Base-by-base conservation (phyloP, 495 filamentous ascomycete species). In the Hypoxylon subgilvum region DNA sequence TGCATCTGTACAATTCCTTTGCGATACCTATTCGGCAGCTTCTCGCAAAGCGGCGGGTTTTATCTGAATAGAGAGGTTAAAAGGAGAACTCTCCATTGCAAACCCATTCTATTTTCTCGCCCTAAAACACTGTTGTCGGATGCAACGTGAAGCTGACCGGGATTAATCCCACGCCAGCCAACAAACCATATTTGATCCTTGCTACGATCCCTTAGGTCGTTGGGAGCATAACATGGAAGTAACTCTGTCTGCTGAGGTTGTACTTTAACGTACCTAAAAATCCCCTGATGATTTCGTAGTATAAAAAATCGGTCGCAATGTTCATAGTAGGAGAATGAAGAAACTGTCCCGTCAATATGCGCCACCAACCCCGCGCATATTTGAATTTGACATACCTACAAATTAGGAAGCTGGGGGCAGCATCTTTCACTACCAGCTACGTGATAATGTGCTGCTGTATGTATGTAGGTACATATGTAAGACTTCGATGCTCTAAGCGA, bases 151-250 rank as follows among this genome's bases (percentile, higher is more conserved):
- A 43, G 45, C 44, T 54, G 48, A 58, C 61, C 19, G 23, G 61
- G 61, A 46, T 64, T 28, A 53, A 58, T 64, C 53, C 61, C 61
- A 64, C 49, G 49, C 52, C 52, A 63, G 42, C 52, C 53, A 57
- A 52, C 42, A 25, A 57, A 63, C 52, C 35, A 49, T 43, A 21
- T 48, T 49, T 34, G 46, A 54, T 50, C 54, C 53, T 54, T 43
- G 48, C 17, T 52, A 50, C 43, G 53, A 52, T 47, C 61, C 54
- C 54, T 54, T 58, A 58, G n/a, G n/a, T n/a, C n/a, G n/a, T 58
- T 64, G 43, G 53, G 52, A n/a, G n/a, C n/a, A n/a, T n/a, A n/a
- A n/a, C n/a, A n/a, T n/a, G n/a, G n/a, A n/a, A n/a, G n/a, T n/a
- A n/a, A n/a, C n/a, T n/a, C n/a, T n/a, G n/a, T n/a, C n/a, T n/a